Conservation (phyloP, 805 yeast genomes). For the Saturnispora zaruensis region DNA sequence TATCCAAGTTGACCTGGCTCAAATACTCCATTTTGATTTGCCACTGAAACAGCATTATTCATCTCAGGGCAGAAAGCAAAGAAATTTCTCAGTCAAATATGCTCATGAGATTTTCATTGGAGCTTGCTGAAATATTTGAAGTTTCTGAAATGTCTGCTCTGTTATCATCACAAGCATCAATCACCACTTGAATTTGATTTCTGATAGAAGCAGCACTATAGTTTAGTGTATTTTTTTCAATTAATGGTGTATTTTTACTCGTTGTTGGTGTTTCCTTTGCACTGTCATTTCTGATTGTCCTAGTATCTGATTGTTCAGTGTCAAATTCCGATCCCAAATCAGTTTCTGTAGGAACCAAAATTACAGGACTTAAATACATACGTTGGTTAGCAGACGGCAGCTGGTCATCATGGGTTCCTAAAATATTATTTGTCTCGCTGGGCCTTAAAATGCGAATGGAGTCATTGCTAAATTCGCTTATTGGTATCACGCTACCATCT, state of each 20-base stretch:
- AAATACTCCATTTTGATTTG: slow-evolving; percentile 16
- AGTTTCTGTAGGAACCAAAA: not conserved
- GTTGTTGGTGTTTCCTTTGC: not conserved
- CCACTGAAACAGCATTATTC: not conserved
- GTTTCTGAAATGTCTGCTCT: not conserved
- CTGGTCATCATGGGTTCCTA: not conserved
- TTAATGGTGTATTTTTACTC: not conserved
- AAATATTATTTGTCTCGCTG: not conserved
- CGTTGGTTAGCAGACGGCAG: not conserved
- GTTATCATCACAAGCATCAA: not conserved
- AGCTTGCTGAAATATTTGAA: not conserved
- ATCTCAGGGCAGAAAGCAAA: not conserved
- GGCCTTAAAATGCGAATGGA: not conserved
- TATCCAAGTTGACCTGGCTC: slow-evolving; percentile 11
- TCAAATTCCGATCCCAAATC: not conserved
- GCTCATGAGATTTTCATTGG: slow-evolving; percentile 6
- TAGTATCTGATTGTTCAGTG: not conserved
- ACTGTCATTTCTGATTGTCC: not conserved
- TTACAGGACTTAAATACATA: no score
- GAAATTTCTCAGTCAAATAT: slow-evolving; percentile 2
- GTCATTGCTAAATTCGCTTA: not conserved
- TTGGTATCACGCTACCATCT: slow-evolving; percentile 1
- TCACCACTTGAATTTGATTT: not conserved
- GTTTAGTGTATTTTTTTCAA: not conserved
- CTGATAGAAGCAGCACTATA: not conserved